Base-by-base conservation (phyloP, 2,329 filamentous ascomycete genomes). In the Dothiorella sarmentorum region DNA sequence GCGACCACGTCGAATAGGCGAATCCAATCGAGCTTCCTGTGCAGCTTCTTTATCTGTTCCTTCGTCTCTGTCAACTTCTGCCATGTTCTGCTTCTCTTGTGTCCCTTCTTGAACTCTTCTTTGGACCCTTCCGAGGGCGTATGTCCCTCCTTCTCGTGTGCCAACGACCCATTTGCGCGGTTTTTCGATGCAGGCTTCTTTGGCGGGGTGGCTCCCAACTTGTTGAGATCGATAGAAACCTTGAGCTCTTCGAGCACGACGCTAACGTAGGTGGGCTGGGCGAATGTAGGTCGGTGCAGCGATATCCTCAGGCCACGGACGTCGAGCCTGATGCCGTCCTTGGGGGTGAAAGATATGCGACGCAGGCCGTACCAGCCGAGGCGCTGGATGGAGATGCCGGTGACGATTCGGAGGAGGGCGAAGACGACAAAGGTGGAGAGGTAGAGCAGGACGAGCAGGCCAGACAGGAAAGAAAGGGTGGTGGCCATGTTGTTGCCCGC, bases 211-310 rank as follows among this genome's bases (percentile, higher is more conserved):
- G 69, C 82, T 17, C 49, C 43, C 40, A 94, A 74, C 47, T 85
- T 82, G 61, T 83, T 82, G 44, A 91, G 78, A 69, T 99, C 90
- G 42, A 97, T 73, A 0, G 90, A 95, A 52, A 99, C 81, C 51
- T 86, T 89, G 51, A 97, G 79, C 70, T 97, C 94, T 67, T 85
- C 90, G 61, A 99, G 76, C 7, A 94, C 89, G 52, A 99, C 81
- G 71, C 92, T 97, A 66, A 96, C 79, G 91, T 93, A 97, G 62
- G 95, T 97, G 43, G 94, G 94, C 72, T 97, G 91, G 45, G 93
- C 91, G 75, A 99, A 97, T 5, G 94, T 97, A 11, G 94, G 94
- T 4, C 92, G 86, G 75, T 99, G 94, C 63, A 97, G 75, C 59
- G 90, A 88, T 66, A 99, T 80, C 43, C 94, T 91, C 55, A 99